Evolutionary conservation across 2,329 filamentous ascomycete genomes (phyloP).

Genomic region (Fusarium sulawesiense): DNA sequence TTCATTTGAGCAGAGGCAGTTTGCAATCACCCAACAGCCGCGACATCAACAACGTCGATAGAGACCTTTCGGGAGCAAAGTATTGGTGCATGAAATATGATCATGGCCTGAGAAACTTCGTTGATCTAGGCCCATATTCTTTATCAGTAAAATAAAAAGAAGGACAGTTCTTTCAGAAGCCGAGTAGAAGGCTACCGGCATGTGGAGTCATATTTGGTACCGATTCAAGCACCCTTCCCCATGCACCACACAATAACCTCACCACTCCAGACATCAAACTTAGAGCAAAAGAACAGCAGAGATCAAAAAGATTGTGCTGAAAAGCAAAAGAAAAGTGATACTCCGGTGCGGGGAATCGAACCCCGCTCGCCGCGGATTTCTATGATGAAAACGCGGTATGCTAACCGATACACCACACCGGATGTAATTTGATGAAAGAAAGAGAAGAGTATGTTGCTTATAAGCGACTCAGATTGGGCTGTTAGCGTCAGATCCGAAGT

Average conservation of each 20-base stretch:
- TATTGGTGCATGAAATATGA: neutral
- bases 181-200: neutral
- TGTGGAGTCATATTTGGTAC: neutral
- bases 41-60: too few species aligned
- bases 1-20: neutral
- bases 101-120: neutral
- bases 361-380: slow-evolving; percentile 27
- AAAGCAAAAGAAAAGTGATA: neutral
- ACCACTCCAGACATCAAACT: neutral
- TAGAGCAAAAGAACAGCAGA: neutral
- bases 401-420: slow-evolving; percentile 35
- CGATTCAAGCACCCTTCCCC: too few species aligned
- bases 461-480: neutral
- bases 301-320: neutral
- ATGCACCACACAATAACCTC: neutral
- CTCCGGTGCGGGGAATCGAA: slow-evolving; percentile 33
- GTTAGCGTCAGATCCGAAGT: neutral
- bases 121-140: neutral
- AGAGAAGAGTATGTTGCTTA: neutral
- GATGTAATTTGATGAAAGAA: slow-evolving; percentile 1
- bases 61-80: neutral
- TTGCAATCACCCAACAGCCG: neutral
- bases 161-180: neutral
- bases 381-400: slow-evolving; percentile 27
- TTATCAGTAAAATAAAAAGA: neutral